These are phyloP conservation scores for Candida michaelii DNA, from an alignment of 805 yeast species.

Conservation along the genomic window DNA sequence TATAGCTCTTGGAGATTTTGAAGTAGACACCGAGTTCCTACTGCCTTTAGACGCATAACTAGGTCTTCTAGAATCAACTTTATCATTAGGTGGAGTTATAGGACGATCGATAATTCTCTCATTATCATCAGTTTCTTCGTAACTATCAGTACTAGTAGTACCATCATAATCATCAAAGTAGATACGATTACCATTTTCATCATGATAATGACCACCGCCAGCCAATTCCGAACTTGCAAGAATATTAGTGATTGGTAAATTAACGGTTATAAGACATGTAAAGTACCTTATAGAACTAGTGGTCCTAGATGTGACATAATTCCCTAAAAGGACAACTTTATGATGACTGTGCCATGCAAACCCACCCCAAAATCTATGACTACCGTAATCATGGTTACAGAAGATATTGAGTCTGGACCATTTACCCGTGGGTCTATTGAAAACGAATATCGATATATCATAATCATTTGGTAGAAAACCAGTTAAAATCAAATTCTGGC, in stretches of 20 bases:
- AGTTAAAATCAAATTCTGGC: slow-evolving; percentile 60
- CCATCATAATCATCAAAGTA: slow-evolving; percentile 13
- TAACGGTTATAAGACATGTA: slow-evolving; percentile 49
- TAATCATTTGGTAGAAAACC: slow-evolving; percentile 55
- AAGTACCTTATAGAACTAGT: slow-evolving; percentile 48
- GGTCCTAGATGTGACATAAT: slow-evolving; percentile 42
- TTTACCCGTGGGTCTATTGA: slow-evolving; percentile 52
- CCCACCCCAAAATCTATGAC: slow-evolving; percentile 65
- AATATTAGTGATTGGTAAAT: slow-evolving; percentile 55
- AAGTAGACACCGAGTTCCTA: slow-evolving; percentile 14
- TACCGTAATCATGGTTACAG: slow-evolving; percentile 50
- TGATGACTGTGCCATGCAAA: slow-evolving; percentile 80
- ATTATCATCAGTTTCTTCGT: slow-evolving; percentile 3
- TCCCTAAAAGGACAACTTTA: slow-evolving; percentile 63
- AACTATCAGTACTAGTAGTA: slow-evolving; percentile 12
- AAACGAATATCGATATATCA: slow-evolving; percentile 49
- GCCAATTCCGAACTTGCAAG: slow-evolving; percentile 44
- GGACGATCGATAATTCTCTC: slow-evolving; percentile 10
- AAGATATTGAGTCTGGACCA: slow-evolving; percentile 65
- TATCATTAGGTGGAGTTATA: slow-evolving; percentile 9
- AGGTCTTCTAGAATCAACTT: slow-evolving; percentile 12
- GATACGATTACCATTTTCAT: slow-evolving; percentile 18
- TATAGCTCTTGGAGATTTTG: slow-evolving; percentile 25
- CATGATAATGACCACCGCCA: slow-evolving; percentile 25
- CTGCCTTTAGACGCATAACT: slow-evolving; percentile 12